Evolutionary conservation across 2,329 filamentous ascomycete species (phyloP).

Genomic region (Aspergillus tubingensis): DNA sequence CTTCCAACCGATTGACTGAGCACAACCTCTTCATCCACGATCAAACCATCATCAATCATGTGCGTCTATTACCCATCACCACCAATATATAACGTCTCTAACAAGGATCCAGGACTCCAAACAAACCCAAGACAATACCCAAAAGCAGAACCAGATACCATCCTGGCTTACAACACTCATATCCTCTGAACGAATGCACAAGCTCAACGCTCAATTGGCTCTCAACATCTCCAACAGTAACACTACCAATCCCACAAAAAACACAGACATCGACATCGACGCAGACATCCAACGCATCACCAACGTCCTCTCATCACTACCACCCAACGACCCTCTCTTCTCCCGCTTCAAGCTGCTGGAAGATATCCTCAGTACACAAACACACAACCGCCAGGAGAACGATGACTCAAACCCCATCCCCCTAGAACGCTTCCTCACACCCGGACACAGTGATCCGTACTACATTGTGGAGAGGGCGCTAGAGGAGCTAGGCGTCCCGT

Average conservation of each 20-base stretch:
- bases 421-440: slow-evolving; percentile 29
- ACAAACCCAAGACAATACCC: neutral
- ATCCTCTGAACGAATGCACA: slow-evolving; percentile 23
- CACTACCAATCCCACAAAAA: no score
- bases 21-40: slow-evolving; percentile 9
- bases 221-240: neutral
- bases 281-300: slow-evolving; percentile 9
- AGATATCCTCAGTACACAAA: neutral
- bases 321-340: neutral
- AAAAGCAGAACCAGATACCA: slow-evolving; percentile 1
- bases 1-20: slow-evolving; percentile 4
- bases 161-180: slow-evolving; percentile 22
- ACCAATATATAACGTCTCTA: neutral
- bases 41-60: neutral
- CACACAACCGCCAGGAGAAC: slow-evolving; percentile 7
- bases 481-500: slow-evolving; percentile 14
- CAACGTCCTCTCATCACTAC: neutral
- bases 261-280: slow-evolving; percentile 6
- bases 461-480: slow-evolving; percentile 20
- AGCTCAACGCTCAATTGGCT: slow-evolving; percentile 14
- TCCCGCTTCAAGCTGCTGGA: slow-evolving; percentile 17
- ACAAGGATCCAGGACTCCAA: neutral
- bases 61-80: neutral
- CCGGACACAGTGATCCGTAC: slow-evolving; percentile 22
- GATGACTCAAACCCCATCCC: slow-evolving; percentile 10